Evolutionary conservation across 2,329 filamentous ascomycete genomes (phyloP), one percentile per base, ranked within the genome.

Genomic region (Daldinia sp.): DNA sequence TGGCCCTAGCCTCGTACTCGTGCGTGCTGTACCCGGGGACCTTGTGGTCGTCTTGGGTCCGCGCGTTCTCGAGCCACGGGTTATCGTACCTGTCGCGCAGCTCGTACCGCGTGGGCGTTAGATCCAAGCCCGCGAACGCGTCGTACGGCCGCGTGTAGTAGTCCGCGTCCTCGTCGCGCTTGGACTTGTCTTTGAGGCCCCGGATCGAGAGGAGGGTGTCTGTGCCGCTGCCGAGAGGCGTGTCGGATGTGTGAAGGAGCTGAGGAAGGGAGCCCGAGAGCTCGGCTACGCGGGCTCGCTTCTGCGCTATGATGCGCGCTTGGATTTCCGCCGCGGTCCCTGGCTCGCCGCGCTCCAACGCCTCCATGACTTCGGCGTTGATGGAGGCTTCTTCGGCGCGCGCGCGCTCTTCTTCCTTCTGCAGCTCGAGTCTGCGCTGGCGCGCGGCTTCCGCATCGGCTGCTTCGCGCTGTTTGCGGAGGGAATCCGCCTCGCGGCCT

Each of bases 111-210:
- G 90, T 83, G 19, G 87, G 86, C 21, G 82, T 82, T 52, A 74
- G 85, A 47, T 85, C 79, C 64, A 94, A 79, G 0, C 93, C 95
- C 35, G 88, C 93, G 74, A 95, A 97, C 0, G 94, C 91, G 79
- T 97, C 93, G 78, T 96, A 97, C 0, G 92, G 89, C 1, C 61
- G 53, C 0, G 93, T 90, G 79, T 97, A 93, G 78, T 96, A 97
- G 0, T 92, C 89, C 58, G 84, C 80, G 52, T 82, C 81, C 61
- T 82, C 67, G n/a, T 68, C 69, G 21, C 64, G 67, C 70, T 77
- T 82, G 69, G 76, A 77, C 75, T 82, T 83, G 71, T 85, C 89
- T 77, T 91, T 93, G 60, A 97, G 83, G 1, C 94, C 94, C 69
- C 92, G 90, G 77, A 97, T 94, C 2, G 89, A 87, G 29, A 90